A percentile compares a stretch with the other conserved stretches of the same genome.
phyloP scores from a whole-genome alignment of 208 protist species.

The Leishmania turanica region DNA sequence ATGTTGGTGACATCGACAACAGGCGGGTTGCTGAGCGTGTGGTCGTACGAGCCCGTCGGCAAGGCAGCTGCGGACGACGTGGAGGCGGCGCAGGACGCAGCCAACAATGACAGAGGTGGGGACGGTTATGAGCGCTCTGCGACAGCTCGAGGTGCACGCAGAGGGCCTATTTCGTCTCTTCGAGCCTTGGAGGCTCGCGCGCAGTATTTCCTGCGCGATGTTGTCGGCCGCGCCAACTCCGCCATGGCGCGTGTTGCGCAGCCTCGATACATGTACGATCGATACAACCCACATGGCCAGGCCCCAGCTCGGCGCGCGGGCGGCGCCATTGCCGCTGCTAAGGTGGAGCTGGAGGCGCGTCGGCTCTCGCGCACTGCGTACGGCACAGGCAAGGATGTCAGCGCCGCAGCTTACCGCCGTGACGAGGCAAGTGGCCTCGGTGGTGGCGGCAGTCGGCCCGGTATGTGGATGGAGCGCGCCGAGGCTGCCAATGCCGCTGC shows the following conservation, averaged over 20 bases:
- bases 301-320: slow-evolving; percentile 5
- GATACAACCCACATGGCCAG: slow-evolving; percentile 22
- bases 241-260: slow-evolving; percentile 18
- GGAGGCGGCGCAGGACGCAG: slow-evolving; percentile 2
- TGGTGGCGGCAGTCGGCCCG: slow-evolving; percentile 7
- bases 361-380: background rate
- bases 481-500: slow-evolving; percentile 28
- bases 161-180: background rate
- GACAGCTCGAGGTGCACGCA: background rate
- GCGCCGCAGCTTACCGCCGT: slow-evolving; percentile 7
- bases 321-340: background rate
- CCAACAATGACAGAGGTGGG: background rate
- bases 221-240: slow-evolving; percentile 30
- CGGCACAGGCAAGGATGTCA: slow-evolving; percentile 2
- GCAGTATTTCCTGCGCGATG: slow-evolving; percentile 34
- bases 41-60: slow-evolving; percentile 40
- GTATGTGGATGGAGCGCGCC: slow-evolving; percentile 27
- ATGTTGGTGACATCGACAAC: slow-evolving; percentile 59
- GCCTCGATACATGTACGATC: slow-evolving; percentile 46
- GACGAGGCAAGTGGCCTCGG: slow-evolving; percentile 15
- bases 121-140: slow-evolving; percentile 1
- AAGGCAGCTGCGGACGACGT: background rate
- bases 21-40: slow-evolving; percentile 61
- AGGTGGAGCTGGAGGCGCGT: background rate
- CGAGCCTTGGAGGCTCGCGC: slow-evolving; percentile 19